Base-by-base conservation (phyloP, 768 basidiomycete genomes). In the Termitomyces sp. region DNA sequence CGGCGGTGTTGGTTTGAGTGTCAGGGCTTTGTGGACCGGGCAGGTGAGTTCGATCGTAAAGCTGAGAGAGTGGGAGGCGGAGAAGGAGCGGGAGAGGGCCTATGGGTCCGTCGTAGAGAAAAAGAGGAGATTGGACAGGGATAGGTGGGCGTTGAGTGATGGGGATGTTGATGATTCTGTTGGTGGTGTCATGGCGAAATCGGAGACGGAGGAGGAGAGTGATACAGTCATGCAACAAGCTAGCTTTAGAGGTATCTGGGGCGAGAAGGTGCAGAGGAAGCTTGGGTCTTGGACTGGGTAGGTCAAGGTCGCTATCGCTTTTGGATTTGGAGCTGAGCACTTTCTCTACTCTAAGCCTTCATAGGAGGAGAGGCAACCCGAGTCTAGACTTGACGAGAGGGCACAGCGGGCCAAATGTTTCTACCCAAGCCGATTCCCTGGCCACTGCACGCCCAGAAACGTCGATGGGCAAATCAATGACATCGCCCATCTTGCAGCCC, bases 191-290 rank as follows among this genome's bases (percentile, higher is more conserved):
- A 46, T 61, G 46, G 60, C 63, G 23, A 64, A 66, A 44, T 70
- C 69, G 21, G 75, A 77, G 54, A 77, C 76, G 5, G 77, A 78
- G 59, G 78, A 80, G 35, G 78, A 80, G 62, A 77, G 77, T 42
- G 77, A 76, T 31, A 49, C 57, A 33, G 67, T 47, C n/a, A 55
- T 63, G 2, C 57, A 57, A 47, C 57, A 35, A 30, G 60, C 64
- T 46, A 51, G 62, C 55, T 70, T 73, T 57, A 68, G 69, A 11
- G 68, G 72, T 3, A 70, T 73, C 61, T 80, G 78, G 78, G 67
- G 75, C 12, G 77, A 71, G 30, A 69, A 65, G 45, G 70, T 78
- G 60, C 73, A 74, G 56, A 74, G 69, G 54, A 79, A 75, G 55
- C 64, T 80, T 19, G 78, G 73, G 54, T 72, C 68, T 19, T 80